Evolutionary conservation across 140 eudicot genomes (phyloP), one percentile per base, ranked within the genome.

Genomic region (Flaveria floridana): DNA sequence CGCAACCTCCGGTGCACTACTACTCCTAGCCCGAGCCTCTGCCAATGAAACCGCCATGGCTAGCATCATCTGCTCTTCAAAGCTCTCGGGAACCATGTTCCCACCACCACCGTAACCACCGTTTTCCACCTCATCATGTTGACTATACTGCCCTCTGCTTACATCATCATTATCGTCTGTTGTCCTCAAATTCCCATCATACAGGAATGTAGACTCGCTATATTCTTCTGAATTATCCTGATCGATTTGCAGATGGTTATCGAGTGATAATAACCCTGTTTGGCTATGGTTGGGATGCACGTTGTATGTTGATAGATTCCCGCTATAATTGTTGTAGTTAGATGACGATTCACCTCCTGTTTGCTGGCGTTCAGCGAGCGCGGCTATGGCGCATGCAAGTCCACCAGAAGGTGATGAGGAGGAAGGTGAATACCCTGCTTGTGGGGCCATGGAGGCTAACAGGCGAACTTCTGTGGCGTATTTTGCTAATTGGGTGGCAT

Each of bases 31-130:
- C 52, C 85, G 88, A 67, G 97, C 98, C 71, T 93, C 98, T 2
- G 98, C 98, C 71, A 90, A 62, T 10, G 98, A 93, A 77, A 93
- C 96, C 48, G 97, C 97, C 98, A 90, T 90, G 52, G 98, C 98
- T 64, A 93, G 74, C 97, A 93, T 90, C 94, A 90, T 88, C 84
- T 93, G 97, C 83, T 89, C 98, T 79, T 92, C 97, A 61, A 84
- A 89, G 77, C 92, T 92, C 85, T 93, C 97, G 0, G 98, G 97
- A 63, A 86, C 87, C 39, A 91, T 70, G 8, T 78, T 56, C 6
- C 85, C 72, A 59, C 71, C 75, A 53, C 74, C 70, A 37, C 85
- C 82, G 61, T 76, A 70, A 69, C 79, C 61, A 65, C 80, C 53
- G 28, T 81, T 46, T 15, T 83, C 87, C 42, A 6, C 62, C 55